phyloP scores from a whole-genome alignment of 2,329 filamentous ascomycete species.

The Neofusicoccum sp. region DNA sequence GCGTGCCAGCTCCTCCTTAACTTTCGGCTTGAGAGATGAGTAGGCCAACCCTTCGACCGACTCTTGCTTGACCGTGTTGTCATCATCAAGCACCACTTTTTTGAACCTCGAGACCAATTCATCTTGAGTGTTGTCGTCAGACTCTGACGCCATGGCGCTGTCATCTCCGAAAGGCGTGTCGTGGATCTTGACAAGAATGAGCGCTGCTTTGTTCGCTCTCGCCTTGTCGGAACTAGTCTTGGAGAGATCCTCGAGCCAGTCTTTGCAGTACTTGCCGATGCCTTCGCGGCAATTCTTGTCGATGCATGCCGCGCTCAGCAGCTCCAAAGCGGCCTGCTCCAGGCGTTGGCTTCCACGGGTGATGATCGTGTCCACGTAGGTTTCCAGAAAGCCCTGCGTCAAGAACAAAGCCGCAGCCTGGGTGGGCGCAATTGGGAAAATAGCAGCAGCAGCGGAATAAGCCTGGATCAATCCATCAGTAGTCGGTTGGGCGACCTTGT shows the following conservation, averaged over 20 bases:
- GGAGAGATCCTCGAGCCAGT: conserved; percentile 84
- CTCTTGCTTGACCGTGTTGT: conserved; percentile 61
- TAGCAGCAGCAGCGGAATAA: conserved; percentile 84
- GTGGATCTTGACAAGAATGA: conserved; percentile 57
- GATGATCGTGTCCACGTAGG: conserved; percentile 72
- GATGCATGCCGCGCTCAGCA: conserved; percentile 90
- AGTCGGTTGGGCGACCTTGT: conserved; percentile 68
- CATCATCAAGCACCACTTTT: conserved; percentile 62
- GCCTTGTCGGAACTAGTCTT: conserved; percentile 64
- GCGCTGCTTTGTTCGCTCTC: conserved; percentile 51
- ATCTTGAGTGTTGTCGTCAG: conserved; percentile 29
- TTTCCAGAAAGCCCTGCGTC: conserved; percentile 79
- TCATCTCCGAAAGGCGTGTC: conserved; percentile 35
- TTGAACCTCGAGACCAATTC: conserved; percentile 57
- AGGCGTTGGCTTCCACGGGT: conserved; percentile 82
- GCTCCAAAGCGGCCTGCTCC: conserved; percentile 80
- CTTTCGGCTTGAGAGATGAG: conserved; percentile 76
- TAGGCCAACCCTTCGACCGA: conserved; percentile 91
- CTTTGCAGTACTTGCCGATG: conserved; percentile 77
- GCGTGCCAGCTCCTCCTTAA: conserved; percentile 76
- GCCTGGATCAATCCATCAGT: conserved; percentile 88
- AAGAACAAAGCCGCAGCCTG: conserved; percentile 78
- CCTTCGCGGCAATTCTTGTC: conserved; percentile 78
- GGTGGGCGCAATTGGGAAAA: conserved; percentile 82
- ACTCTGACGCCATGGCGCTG: conserved; percentile 11